phyloP scores from a whole-genome alignment of 169 alveolate genomes.

The Plasmodium billcollinsi region DNA sequence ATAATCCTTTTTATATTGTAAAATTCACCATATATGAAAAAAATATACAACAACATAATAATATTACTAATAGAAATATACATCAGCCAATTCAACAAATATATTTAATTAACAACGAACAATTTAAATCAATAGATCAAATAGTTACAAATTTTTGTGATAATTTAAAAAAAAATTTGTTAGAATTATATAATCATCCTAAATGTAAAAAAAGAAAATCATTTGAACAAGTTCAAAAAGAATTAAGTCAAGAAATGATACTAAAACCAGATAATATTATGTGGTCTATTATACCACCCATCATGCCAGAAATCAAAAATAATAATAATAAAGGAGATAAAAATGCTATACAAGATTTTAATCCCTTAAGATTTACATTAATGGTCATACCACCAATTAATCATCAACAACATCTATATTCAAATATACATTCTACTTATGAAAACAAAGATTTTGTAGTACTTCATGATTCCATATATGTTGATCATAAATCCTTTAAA shows the following conservation, averaged over 20 bases:
- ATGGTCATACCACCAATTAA: conserved; percentile 86
- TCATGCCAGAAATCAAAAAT: conserved; percentile 28
- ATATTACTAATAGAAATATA: conserved; percentile 78
- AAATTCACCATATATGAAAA: conserved; percentile 82
- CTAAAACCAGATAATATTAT: conserved; percentile 85
- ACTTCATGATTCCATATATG: conserved; percentile 88
- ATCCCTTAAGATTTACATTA: conserved; percentile 85
- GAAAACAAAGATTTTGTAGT: conserved; percentile 76
- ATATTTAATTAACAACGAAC: conserved; percentile 44
- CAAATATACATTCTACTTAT: conserved; percentile 44
- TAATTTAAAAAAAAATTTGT: conserved; percentile 83
- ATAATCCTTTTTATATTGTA: conserved; percentile 83
- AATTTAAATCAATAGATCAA: conserved; percentile 83
- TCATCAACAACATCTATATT: conserved; percentile 34
- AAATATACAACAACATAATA: conserved; percentile 80
- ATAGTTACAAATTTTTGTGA: conserved; percentile 86
- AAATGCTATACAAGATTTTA: conserved; percentile 22
- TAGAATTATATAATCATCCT: conserved; percentile 88
- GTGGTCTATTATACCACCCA: conserved; percentile 88
- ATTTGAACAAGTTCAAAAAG: conserved; percentile 81
- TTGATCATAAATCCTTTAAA: conserved; percentile 83
- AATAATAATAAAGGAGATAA: conserved; percentile 62
- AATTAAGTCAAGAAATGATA: conserved; percentile 84
- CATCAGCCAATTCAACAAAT: conserved; percentile 77
- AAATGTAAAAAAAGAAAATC: conserved; percentile 80